phyloP scores from a whole-genome alignment of 441 rosid genomes.

The Arabidopsis hybrid region DNA sequence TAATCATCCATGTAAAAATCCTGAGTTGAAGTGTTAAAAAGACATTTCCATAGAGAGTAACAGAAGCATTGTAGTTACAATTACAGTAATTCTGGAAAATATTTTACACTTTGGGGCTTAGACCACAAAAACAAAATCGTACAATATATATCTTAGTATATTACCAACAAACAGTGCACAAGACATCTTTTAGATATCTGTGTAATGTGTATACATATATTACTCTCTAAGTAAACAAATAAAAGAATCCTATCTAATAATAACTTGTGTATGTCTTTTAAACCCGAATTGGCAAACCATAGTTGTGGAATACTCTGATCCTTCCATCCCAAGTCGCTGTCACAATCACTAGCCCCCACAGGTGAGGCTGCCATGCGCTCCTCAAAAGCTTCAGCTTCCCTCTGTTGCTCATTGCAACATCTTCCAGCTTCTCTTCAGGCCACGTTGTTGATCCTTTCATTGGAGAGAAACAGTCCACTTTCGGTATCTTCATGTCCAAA shows the following conservation, averaged over 20 bases:
- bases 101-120: neutral
- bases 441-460: constrained; percentile 63
- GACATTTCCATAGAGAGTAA: neutral
- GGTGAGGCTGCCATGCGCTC: constrained; percentile 60
- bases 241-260: constrained; percentile 39
- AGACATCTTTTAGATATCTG: constrained; percentile 1
- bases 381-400: constrained; percentile 53
- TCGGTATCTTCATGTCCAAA: constrained; percentile 11
- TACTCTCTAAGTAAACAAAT: constrained; percentile 26
- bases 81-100: neutral
- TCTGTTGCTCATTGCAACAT: constrained; percentile 40
- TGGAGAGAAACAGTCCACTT: constrained; percentile 48
- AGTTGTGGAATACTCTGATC: constrained; percentile 61
- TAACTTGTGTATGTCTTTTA: constrained; percentile 26
- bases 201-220: constrained; percentile 9
- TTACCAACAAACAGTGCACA: neutral
- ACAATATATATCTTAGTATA: neutral
- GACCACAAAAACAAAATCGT: neutral
- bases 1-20: neutral
- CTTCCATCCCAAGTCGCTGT: constrained; percentile 68
- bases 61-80: neutral
- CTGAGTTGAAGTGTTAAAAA: neutral
- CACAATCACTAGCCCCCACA: constrained; percentile 69
- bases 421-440: constrained; percentile 69
- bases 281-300: constrained; percentile 58